Base-by-base conservation (phyloP, 306 rosid genomes). In the Acacia confusa region DNA sequence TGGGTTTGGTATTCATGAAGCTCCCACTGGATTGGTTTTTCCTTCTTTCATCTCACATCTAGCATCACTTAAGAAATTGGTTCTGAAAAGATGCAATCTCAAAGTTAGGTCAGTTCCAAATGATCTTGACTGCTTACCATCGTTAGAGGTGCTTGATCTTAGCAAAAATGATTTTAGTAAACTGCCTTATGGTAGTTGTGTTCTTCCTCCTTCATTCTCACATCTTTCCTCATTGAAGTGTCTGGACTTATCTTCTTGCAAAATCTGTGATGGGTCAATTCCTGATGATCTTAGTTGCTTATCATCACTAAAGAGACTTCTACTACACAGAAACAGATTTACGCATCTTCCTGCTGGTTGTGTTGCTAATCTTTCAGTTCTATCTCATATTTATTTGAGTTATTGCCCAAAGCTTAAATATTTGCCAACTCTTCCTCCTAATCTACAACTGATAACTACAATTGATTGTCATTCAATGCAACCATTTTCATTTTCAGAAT, bases 151-250 rank as follows among this genome's bases (percentile, higher is more conserved):
- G 40, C 47, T 84, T 2, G 22, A 81, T 70, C 75, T 87, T 48
- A 36, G 71, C 10, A 81, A 84, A 28, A 87, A 87, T 70, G 79
- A 87, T 32, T 84, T 87, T 82, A 84, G 71, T 47, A 44, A 30
- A 52, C 17, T 30, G 15, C 87, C 87, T 58, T 13, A 34, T 70
- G 28, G 28, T 0, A 12, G 17, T 13, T 22, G 16, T 2, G 43
- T 16, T 65, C 40, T 16, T 36, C 63, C 71, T 32, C 71, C 44
- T 22, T 70, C 74, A 1, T 43, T 72, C 60, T 45, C 76, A 15
- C 7, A 4, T 45, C 60, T 72, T 3, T 14, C 41, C 14, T 16
- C 38, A 6, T 72, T 72, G 41, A 47, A 11, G 20, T 14, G 0
- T 13, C 4, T 72, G 24, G 2, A 16, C 1, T 45, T 27, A 7